Evolutionary conservation across 2,329 filamentous ascomycete genomes (phyloP), one percentile per base, ranked within the genome.

Genomic region (Scedosporium aurantiacum): DNA sequence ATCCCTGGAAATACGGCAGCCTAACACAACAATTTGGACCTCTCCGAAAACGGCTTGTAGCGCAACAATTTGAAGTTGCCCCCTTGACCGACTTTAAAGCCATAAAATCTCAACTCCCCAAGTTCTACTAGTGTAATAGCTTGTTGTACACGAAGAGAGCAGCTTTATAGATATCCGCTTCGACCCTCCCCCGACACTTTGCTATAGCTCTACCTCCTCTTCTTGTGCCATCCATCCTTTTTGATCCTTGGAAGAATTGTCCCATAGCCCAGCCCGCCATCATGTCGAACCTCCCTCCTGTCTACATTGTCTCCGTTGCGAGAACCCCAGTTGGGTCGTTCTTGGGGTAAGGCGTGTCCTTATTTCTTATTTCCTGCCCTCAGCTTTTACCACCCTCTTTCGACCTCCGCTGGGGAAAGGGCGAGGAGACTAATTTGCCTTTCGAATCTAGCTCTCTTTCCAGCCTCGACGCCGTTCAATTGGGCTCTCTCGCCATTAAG

Each of bases 301-400:
- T 99, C 67, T 99, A 99, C 79, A 97, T 99, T 71, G 91, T 97
- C 72, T 94, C 94, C 63, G 88, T 87, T 66, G 90, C 86, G 70
- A 86, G 92, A 76, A 99, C 94, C 66, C 94, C 94, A 60, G 82
- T 96, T 66, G 94, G 94, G 70, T 92, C 90, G 67, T 99, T 99
- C 78, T 84, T 96, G 71, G 94, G 94, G 91, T 96, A 77, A 64
- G 74, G 40, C 28, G 3, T n/a, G 10, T 62, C 40, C 56, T 1
- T 14, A 2, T 28, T 7, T 28, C 12, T 6, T 18, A n/a, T 58
- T 21, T 21, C 18, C 57, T 32, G 37, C 7, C 57, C 40, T 63
- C 50, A 56, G 6, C 6, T 16, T 25, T n/a, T 14, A 12, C 58
- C 54, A 32, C 55, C 54, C 61, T 57, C 58, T 63, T 54, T 56